Conservation (phyloP, 768 basidiomycete species). For the Lactarius pseudohatsudake region DNA sequence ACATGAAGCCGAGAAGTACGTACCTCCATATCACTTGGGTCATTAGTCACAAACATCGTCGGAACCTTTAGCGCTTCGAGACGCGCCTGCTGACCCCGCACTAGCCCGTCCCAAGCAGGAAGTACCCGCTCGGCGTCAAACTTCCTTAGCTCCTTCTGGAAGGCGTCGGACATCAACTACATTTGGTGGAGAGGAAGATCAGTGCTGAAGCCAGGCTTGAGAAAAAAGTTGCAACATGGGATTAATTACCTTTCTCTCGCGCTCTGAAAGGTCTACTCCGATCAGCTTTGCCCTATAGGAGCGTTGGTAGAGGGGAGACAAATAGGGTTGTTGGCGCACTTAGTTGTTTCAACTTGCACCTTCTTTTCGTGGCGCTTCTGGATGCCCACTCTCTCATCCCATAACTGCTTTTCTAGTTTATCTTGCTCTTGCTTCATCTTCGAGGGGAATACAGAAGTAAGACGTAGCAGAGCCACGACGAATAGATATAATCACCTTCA, state of each 20-base stretch:
- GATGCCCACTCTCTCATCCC: conserved; percentile 64
- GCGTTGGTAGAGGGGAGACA: conserved; percentile 4
- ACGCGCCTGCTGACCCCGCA: conserved; percentile 64
- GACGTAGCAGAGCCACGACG: not conserved
- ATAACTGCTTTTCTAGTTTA: conserved; percentile 63
- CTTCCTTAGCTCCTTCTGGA: conserved; percentile 60
- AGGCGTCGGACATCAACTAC: conserved; percentile 65
- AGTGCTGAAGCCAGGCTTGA: conserved; percentile 2
- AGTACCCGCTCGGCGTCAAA: conserved; percentile 73
- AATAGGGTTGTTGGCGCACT: conserved; percentile 43
- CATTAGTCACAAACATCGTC: conserved; percentile 62
- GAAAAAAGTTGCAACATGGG: conserved; percentile 31
- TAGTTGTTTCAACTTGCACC: conserved; percentile 64
- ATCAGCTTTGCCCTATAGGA: conserved; percentile 61
- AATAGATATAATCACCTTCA: conserved; percentile 44
- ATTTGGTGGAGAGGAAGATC: conserved; percentile 13
- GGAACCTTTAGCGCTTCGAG: conserved; percentile 65
- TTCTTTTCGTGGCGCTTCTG: conserved; percentile 67
- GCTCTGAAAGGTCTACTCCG: conserved; percentile 61
- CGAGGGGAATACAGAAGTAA: not conserved
- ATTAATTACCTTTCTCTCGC: conserved; percentile 57
- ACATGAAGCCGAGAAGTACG: conserved; percentile 29
- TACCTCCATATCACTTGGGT: conserved; percentile 57
- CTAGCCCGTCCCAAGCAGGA: conserved; percentile 75
- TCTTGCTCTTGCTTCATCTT: conserved; percentile 76